Percentiles rank a stretch among this genome's conserved stretches.
Conservation (phyloP, 768 basidiomycete genomes). For the Phaffia australis region DNA sequence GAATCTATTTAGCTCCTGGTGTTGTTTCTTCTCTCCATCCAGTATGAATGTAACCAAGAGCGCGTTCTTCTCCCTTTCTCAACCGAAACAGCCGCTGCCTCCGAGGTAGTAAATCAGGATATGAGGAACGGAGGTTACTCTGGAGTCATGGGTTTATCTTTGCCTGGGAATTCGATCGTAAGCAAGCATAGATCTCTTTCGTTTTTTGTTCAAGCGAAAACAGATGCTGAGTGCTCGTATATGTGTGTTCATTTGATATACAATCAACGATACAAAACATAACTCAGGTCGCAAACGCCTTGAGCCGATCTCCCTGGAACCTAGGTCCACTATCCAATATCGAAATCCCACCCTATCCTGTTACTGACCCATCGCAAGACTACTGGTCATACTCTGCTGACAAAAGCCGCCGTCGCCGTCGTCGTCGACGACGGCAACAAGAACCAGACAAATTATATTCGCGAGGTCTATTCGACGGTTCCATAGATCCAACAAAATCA, state of each 20-base stretch:
- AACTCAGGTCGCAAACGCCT: too few species aligned
- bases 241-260: too few species aligned
- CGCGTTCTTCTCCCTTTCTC: not conserved
- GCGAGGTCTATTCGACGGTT: too few species aligned
- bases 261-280: too few species aligned
- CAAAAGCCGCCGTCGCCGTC: too few species aligned
- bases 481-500: too few species aligned
- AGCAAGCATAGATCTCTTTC: not conserved
- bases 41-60: not conserved
- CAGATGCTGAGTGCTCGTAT: too few species aligned
- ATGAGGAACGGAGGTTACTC: conserved; percentile 18
- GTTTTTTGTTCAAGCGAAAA: not conserved
- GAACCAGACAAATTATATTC: too few species aligned
- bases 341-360: conserved; percentile 10
- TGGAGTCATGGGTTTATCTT: conserved; percentile 18
- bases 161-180: conserved; percentile 24
- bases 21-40: too few species aligned
- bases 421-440: too few species aligned
- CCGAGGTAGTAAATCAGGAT: conserved; percentile 14
- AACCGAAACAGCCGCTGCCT: conserved; percentile 9
- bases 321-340: conserved; percentile 21
- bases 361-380: conserved; percentile 1
- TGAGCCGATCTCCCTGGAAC: not conserved
- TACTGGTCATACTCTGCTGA: too few species aligned
- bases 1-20: too few species aligned